Base-by-base conservation (phyloP, 2,329 filamentous ascomycete species). In the Neonectria magnoliae region DNA sequence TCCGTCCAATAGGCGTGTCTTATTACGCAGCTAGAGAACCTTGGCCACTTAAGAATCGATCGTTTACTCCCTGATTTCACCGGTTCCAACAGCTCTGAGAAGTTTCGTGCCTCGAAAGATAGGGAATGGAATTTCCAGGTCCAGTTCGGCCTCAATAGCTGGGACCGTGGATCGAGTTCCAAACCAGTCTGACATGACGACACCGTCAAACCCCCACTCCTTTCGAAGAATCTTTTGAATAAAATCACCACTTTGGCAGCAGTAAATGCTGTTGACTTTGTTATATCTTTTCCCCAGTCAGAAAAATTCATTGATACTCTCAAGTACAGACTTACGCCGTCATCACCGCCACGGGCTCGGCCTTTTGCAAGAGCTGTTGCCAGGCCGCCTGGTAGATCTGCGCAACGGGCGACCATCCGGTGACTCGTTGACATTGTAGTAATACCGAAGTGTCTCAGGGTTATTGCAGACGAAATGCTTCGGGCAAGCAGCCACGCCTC, bases 171-270 rank as follows among this genome's bases (percentile, higher is more conserved):
- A 53, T 2, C 50, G 66, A 52, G 68, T 71, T 1, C 68, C 68
- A 11, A 71, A 71, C 68, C 68, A 70, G 25, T 71, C 68, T 3
- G 68, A 71, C 63, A 71, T 71, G 48, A 52, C 29, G 8, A 60
- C 11, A 2, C 68, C 68, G 27, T 70, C 25, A 18, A 50, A 70
- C 0, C 53, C 50, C 68, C 68, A 71, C 42, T 71, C 66, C 2
- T 60, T 25, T 16, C 68, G 58, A 0, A 71, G 25, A 3, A 71
- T 55, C 0, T 50, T 54, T 2, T 66, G 13, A 0, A 56, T 61
- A 1, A 70, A 47, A 2, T 29, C 25, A 2, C 31, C 14, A 16
- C 33, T 64, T 3, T 65, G 31, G n/a, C 54, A 60, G 9, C 67
- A 70, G 2, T 66, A 70, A 0, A 18, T 4, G 0, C 67, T 65